Conservation (phyloP, 148 eudicot genomes). For the Camellia granthamiana region DNA sequence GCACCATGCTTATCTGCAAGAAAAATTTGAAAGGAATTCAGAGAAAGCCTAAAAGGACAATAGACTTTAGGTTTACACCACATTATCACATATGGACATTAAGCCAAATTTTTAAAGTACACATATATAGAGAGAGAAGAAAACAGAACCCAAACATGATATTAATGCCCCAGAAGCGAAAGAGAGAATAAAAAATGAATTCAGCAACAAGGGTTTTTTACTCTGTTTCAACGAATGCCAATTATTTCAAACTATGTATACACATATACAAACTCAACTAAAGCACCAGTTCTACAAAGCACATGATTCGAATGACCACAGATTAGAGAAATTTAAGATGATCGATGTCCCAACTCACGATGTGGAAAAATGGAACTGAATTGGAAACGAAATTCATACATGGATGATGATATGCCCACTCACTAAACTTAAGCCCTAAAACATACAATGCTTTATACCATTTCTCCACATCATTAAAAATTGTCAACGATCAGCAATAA, state of each 20-base stretch:
- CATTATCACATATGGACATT: background rate
- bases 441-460: background rate
- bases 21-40: background rate
- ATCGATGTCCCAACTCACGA: too few relatives aligned
- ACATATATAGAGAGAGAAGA: background rate
- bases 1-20: constrained; percentile 41
- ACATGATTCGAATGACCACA: too few relatives aligned
- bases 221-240: too few relatives aligned
- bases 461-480: background rate
- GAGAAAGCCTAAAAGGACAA: background rate
- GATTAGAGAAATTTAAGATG: too few relatives aligned
- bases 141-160: background rate
- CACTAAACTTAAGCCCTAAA: background rate
- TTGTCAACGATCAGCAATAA: background rate
- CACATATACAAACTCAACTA: background rate
- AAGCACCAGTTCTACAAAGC: background rate
- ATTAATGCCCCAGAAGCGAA: background rate
- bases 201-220: too few relatives aligned
- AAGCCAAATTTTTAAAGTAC: background rate
- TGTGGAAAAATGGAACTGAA: too few relatives aligned
- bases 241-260: background rate
- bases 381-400: background rate
- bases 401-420: background rate
- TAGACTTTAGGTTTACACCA: background rate
- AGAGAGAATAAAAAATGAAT: too few relatives aligned